phyloP scores from a whole-genome alignment of 2,329 filamentous ascomycete species.

The Beauveria bassiana region DNA sequence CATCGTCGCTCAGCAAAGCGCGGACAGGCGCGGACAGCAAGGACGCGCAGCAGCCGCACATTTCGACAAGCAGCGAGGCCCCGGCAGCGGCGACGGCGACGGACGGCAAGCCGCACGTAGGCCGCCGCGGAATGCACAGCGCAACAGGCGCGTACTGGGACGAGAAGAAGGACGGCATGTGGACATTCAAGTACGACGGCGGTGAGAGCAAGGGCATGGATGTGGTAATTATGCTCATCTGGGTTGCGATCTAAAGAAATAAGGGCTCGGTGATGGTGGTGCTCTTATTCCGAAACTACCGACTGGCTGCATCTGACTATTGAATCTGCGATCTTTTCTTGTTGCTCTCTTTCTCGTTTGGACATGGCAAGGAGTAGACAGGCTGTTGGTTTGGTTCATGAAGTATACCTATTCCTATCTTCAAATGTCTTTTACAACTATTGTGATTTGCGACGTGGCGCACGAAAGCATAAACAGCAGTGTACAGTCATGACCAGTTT shows the following conservation, averaged over 20 bases:
- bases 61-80: constrained; percentile 46
- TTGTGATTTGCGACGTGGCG: neutral
- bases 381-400: neutral
- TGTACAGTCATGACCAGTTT: no score
- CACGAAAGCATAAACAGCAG: no score
- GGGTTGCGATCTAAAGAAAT: constrained; percentile 58
- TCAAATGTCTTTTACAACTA: neutral
- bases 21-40: constrained; percentile 41
- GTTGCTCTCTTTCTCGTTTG: neutral
- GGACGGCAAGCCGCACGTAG: constrained; percentile 61
- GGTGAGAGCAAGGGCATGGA: constrained; percentile 60
- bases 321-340: neutral
- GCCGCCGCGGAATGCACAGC: constrained; percentile 83
- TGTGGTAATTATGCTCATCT: constrained; percentile 66
- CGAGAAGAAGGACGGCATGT: constrained; percentile 84
- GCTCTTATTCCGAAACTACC: neutral
- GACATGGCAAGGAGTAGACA: neutral
- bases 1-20: constrained; percentile 54
- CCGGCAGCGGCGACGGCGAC: constrained; percentile 50
- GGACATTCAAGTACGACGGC: constrained; percentile 77
- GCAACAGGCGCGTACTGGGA: constrained; percentile 85
- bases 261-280: neutral
- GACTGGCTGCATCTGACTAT: neutral
- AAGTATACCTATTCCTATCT: neutral
- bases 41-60: constrained; percentile 42